Evolutionary conservation across 805 yeast species (phyloP), one percentile per base, ranked within the genome.

Genomic region (Komagataella pastoris): DNA sequence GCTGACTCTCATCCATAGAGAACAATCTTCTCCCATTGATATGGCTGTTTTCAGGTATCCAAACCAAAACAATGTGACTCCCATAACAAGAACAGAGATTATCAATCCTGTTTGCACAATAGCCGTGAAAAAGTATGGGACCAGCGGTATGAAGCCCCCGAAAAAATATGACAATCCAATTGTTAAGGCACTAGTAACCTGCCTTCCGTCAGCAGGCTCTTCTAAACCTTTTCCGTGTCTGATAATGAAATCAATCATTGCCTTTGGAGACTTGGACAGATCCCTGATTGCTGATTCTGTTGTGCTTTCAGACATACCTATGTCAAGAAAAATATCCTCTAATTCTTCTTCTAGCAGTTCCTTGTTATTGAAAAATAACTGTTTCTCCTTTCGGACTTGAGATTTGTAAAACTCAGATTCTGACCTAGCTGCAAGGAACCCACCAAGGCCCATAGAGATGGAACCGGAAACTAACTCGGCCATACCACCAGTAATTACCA

Each of bases 401-500:
- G 83, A 75, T 50, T 74, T 72, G 65, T 84, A 85, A 65, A 80
- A 85, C 63, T 85, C 91, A 21, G 75, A 69, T 69, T 91, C 99
- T 12, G 90, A 81, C 65, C 84, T 85, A 47, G 99, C 99, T 30
- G 98, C 99, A 52, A 91, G 73, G 66, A 79, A 91, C 30, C 99
- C 99, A 53, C 99, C 99, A 52, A 91, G 78, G 7, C 99, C 98
- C 99, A 91, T 91, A 24, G 96, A 85, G 51, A 91, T 90, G 47
- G 98, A 95, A 49, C 99, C 99, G 5, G 96, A 86, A 3, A 91
- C 95, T 58, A 91, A 79, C 71, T 91, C 99, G 7, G 98, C 98
- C 77, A 91, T 79, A 21, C 98, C 99, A 74, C 98, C 99, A 24
- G 98, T 89, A 55, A 91, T 89, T 50, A 91, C 99, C 56, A 91